Conservation (phyloP, 2,329 filamentous ascomycete species). For the Clonostachys solani region DNA sequence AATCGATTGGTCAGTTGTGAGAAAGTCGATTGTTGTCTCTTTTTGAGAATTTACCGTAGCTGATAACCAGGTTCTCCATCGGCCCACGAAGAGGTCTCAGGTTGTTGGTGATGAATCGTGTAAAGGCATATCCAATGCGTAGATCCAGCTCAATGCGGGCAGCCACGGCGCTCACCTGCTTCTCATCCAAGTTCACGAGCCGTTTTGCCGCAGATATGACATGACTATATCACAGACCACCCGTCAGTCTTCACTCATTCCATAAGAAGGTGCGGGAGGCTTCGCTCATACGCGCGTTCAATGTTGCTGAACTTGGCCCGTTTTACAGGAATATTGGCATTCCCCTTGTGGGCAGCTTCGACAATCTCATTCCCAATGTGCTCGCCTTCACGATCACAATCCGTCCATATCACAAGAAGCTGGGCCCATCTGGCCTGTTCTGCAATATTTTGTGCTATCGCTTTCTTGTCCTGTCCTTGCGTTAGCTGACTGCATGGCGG, state of each 20-base stretch:
- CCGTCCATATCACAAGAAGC: conserved; percentile 93
- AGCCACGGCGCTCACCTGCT: conserved; percentile 80
- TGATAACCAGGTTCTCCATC: conserved; percentile 63
- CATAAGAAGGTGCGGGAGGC: no score
- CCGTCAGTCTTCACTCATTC: neutral
- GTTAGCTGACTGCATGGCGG: neutral
- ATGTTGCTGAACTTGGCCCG: conserved; percentile 94
- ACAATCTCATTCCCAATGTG: conserved; percentile 93
- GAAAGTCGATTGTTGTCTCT: no score
- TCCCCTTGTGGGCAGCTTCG: conserved; percentile 71
- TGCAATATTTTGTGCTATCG: conserved; percentile 81
- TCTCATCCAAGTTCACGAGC: conserved; percentile 76
- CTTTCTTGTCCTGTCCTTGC: conserved; percentile 62
- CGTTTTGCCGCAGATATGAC: conserved; percentile 78
- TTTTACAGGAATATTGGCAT: conserved; percentile 71
- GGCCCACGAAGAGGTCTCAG: conserved; percentile 69
- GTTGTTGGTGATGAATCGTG: conserved; percentile 76
- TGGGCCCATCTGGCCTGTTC: conserved; percentile 68
- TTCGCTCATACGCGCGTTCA: conserved; percentile 68
- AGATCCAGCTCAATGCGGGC: conserved; percentile 91
- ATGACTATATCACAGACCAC: conserved; percentile 51
- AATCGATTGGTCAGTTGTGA: conserved; percentile 3
- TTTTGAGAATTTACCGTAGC: conserved; percentile 61
- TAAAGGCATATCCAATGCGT: conserved; percentile 88
- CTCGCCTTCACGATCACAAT: conserved; percentile 96